Evolutionary conservation across 78 protist species (phyloP).

Genomic region (Planoprotostelium fungivorum): DNA sequence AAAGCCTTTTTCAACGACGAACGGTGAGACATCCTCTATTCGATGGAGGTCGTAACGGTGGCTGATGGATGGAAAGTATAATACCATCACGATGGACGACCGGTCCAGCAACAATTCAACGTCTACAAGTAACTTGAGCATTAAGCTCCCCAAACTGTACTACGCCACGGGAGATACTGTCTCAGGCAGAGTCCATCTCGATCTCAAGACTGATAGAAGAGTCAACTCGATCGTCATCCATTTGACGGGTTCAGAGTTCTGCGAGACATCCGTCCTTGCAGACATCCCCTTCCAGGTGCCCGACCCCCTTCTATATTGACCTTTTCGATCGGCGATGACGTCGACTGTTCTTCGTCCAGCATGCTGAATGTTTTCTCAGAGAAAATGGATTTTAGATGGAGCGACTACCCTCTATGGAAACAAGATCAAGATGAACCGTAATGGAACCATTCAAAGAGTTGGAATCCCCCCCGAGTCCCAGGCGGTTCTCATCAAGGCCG

Average conservation of each 20-base stretch:
- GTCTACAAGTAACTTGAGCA: background rate
- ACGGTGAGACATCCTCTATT: too few relatives aligned
- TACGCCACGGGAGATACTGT: background rate
- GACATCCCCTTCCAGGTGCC: background rate
- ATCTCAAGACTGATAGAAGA: background rate
- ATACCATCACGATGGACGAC: background rate
- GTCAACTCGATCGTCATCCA: background rate
- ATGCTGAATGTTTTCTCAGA: background rate
- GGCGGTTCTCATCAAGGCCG: background rate
- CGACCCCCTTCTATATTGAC: too few relatives aligned
- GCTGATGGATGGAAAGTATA: too few relatives aligned
- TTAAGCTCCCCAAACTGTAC: background rate
- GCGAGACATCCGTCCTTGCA: background rate
- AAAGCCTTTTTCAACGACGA: too few relatives aligned
- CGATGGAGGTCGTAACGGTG: too few relatives aligned
- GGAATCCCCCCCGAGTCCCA: background rate
- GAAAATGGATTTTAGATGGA: background rate
- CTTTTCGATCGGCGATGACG: too few relatives aligned
- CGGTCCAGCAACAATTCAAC: too few relatives aligned
- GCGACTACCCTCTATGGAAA: background rate
- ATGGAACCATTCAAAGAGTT: background rate
- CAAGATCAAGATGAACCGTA: background rate
- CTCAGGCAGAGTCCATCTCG: background rate
- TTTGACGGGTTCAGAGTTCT: background rate
- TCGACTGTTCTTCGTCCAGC: too few relatives aligned